Evolutionary conservation across 1,284 basidiomycete genomes (phyloP).

Genomic region (Trichosporon sp.): DNA sequence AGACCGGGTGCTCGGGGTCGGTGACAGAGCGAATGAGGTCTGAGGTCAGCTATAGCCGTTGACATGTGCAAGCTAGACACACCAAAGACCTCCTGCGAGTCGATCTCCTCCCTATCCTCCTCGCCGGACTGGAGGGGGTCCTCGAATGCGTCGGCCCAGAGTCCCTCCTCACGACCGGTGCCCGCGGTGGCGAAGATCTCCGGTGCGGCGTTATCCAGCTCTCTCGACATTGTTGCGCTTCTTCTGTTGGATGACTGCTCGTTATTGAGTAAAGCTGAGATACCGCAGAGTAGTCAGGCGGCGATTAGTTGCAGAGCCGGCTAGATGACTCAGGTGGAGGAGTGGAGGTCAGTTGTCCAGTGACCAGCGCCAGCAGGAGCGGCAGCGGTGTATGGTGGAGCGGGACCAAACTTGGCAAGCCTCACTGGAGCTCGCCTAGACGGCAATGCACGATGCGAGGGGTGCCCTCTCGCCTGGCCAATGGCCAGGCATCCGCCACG

Average conservation of each 20-base stretch:
- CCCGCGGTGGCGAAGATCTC: conserved; percentile 37
- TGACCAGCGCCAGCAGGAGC: too few species aligned
- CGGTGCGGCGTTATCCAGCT: conserved; percentile 43
- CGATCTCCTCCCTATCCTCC: conserved; percentile 54
- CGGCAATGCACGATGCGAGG: background rate
- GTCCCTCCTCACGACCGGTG: conserved; percentile 12
- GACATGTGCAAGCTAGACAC: conserved; percentile 33
- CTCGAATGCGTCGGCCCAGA: conserved; percentile 19
- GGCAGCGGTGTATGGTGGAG: too few species aligned
- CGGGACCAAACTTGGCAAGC: background rate
- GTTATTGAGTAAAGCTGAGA: background rate
- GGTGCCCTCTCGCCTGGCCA: background rate
- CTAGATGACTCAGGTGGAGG: background rate
- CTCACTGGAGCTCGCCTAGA: background rate
- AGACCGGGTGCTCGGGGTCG: conserved; percentile 92
- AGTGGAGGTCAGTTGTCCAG: background rate
- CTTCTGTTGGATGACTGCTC: background rate
- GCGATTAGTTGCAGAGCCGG: background rate
- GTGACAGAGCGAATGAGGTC: conserved; percentile 88
- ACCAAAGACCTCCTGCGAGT: conserved; percentile 57
- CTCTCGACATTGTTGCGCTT: conserved; percentile 29
- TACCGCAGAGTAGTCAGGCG: too few species aligned
- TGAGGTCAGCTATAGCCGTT: conserved; percentile 49
- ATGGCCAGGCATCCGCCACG: background rate
- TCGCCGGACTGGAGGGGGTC: conserved; percentile 2